Evolutionary conservation across 1,284 basidiomycete species (phyloP), one percentile per base, ranked within the genome.

Genomic region (Sporisorium exsertum): DNA sequence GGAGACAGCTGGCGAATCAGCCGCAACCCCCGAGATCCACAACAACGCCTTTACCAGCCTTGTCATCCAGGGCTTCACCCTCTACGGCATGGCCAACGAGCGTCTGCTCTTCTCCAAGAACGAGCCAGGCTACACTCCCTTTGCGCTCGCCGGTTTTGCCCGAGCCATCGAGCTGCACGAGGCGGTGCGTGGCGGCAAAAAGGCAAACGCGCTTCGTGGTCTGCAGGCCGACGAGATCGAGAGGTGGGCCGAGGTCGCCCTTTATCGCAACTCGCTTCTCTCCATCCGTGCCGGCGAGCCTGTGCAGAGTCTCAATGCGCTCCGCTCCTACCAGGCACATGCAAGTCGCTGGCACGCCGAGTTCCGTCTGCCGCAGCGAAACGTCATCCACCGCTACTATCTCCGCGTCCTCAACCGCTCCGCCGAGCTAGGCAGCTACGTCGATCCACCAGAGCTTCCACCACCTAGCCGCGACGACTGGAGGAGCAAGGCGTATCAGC

Each of bases 51-150:
- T 66, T 27, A 66, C 70, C 1, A 77, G 73, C 10, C 72, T 81
- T 35, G 43, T 77, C 58, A n/a, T 83, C n/a, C 71, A 78, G 53
- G 80, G 80, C 32, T 82, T 74, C 33, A 61, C 70, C 29, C 64
- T 82, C 26, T 83, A 82, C 60, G 83, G 77, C 35, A 79, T 85
- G 73, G 82, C 83, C 37, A 79, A 81, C 66, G 83, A 85, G 64
- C 76, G 82, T 6, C 64, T 82, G 3, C 70, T 79, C 26, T 27
- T 54, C 27, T 47, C 58, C 37, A 59, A 69, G 22, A 69, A 64
- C 43, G 74, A 76, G 54, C 56, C 74, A 5, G 81, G 75, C 43
- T 80, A 77, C 54, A 27, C 69, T 12, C 72, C 73, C 18, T 79
- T 79, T 47, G 82, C 82, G 1, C 71, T 81, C 15, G 72, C 72